Evolutionary conservation across 2,329 filamentous ascomycete species (phyloP), one percentile per base, ranked within the genome.

Genomic region (Cryphonectria radicalis): DNA sequence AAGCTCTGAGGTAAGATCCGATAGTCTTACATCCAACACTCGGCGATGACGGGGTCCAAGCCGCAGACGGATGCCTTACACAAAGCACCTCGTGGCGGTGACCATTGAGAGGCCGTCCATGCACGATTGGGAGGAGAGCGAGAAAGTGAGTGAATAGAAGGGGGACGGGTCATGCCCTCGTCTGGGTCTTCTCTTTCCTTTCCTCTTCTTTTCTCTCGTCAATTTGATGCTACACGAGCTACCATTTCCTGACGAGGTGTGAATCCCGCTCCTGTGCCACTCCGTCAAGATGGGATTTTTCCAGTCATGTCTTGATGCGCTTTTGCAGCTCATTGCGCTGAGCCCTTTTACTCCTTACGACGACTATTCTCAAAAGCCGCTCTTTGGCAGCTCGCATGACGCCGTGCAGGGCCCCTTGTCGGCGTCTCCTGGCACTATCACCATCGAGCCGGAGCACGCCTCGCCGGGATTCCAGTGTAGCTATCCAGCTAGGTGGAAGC

Each of bases 401-500:
- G 28, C 35, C 25, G 46, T 32, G 0, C 67, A 70, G 60, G 43
- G 59, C 6, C 70, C 70, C 3, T n/a, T 62, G 7, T 25, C 66
- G 10, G 17, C 17, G 4, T n/a, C 42, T 43, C 14, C 69, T 32
- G 13, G 55, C 17, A 64, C 63, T 17, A 63, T 67, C n/a, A 70
- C 42, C 28, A 42, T 71, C 14, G 32, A 59, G 7, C 72, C 72
- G 4, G 65, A 73, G 19, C 55, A 63, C 13, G 66, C 72, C 4
- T 71, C 72, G 22, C 66, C 69, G 46, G 69, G 63, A 10, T 73
- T 73, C 35, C 10, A 68, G 22, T 71, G 72, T 55, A 62, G 64
- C 10, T 73, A 73, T 43, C 72, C 72, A 13, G 50, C 59, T 28
- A 66, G 69, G 37, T 73, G 66, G 71, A 72, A 57, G 60, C 32